Base-by-base conservation (phyloP, 805 yeast species). In the Jamesozyma jinghongensis region DNA sequence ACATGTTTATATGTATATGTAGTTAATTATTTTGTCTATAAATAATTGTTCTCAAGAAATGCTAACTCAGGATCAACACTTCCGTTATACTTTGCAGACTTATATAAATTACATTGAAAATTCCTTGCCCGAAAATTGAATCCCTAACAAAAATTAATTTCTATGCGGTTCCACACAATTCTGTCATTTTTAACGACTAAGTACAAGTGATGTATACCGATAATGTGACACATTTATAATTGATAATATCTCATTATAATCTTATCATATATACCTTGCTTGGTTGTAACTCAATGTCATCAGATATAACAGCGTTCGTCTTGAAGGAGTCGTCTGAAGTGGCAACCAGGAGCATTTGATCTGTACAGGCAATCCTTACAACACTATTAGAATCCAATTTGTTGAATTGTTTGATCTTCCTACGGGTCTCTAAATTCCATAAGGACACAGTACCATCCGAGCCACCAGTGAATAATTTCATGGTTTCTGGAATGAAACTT, bases 371-470 rank as follows among this genome's bases (percentile, higher is more conserved):
- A 37, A 74, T 38, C 22, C 63, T 54, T 33, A 70, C 68, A 3
- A 74, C 69, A 29, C 74, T 65, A n/a, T 59, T 61, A 18, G 52
- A 52, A 20, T 68, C 68, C 16, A 69, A 53, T 26, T 71, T 68
- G 0, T 87, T 80, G 62, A 76, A 78, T 41, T 79, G 82, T 60
- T 79, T 79, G 40, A 88, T 70, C 47, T 95, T 73, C 56, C 82
- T 86, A 55, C 79, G 75, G 22, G 88, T 75, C 44, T 77, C 82
- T 57, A 85, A 79, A 57, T 87, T 96, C 97, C 97, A 90, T 57
- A 81, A 72, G 51, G 85, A 79, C 52, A 87, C 81, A 34, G 84
- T 73, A 10, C 95, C 94, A 62, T 90, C 97, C 2, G 92, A 73
- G 1, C 97, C 97, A 2, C 94, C 94, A 1, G 97, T 88, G 43